Evolutionary conservation across 805 yeast species (phyloP).

Genomic region (Wickerhamomyces queroliae): DNA sequence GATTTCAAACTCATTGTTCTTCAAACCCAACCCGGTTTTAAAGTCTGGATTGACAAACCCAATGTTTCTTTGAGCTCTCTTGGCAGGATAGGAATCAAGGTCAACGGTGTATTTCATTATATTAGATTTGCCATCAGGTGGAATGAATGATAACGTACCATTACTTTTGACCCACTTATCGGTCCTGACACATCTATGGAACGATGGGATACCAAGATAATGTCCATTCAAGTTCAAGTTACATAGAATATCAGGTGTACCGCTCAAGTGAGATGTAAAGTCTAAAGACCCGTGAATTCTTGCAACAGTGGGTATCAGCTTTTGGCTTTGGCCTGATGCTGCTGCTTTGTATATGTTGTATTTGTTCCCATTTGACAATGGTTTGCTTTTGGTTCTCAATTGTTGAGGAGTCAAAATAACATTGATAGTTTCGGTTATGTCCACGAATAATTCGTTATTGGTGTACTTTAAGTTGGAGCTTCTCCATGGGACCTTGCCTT

Average conservation of each 20-base stretch:
- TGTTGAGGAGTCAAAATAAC: constrained; percentile 38
- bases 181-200: constrained; percentile 65
- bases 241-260: constrained; percentile 67
- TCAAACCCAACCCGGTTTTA: constrained; percentile 27
- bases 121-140: constrained; percentile 78
- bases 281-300: constrained; percentile 56
- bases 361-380: not conserved
- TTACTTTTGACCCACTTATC: constrained; percentile 43
- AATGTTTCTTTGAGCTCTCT: constrained; percentile 10
- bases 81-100: constrained; percentile 24
- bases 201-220: constrained; percentile 49
- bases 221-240: constrained; percentile 41
- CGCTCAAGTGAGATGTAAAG: constrained; percentile 67
- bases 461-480: constrained; percentile 61
- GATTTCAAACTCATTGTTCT: constrained; percentile 34
- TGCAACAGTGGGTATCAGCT: constrained; percentile 40
- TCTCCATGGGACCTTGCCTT: constrained; percentile 68
- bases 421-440: constrained; percentile 61
- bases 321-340: not conserved
- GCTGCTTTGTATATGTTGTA: constrained; percentile 2
- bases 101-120: constrained; percentile 63
- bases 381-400: not conserved
- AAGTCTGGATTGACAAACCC: constrained; percentile 26
- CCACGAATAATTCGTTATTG: constrained; percentile 83
- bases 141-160: constrained; percentile 60